Conservation (phyloP, 2,329 filamentous ascomycete species). For the Cercospora nicotianae region DNA sequence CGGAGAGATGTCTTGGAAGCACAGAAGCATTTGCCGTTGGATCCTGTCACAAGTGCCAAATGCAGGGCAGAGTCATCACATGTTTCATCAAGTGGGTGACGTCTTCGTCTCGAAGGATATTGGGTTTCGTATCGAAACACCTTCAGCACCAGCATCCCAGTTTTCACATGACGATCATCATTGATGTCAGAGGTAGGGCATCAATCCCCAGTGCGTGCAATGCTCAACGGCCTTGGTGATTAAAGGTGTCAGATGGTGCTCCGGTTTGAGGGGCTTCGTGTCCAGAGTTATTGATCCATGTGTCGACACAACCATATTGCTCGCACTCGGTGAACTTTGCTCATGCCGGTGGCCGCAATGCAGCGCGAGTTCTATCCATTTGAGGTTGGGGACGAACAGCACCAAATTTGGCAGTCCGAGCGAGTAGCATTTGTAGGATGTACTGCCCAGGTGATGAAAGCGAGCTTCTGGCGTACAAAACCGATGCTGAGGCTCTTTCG, state of each 20-base stretch:
- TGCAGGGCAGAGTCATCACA: neutral
- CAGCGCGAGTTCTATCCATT: neutral
- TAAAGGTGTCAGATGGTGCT: neutral
- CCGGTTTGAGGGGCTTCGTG: neutral
- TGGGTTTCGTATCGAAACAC: neutral
- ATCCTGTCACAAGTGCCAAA: neutral
- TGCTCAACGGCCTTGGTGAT: neutral
- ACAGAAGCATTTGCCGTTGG: neutral
- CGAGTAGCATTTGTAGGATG: neutral
- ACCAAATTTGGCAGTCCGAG: neutral
- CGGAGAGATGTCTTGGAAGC: neutral
- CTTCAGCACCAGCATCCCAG: neutral
- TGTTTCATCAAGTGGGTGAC: neutral
- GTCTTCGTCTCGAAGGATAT: neutral
- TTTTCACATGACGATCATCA: neutral
- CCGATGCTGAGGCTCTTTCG: neutral
- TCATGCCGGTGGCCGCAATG: neutral
- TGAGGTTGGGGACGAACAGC: neutral
- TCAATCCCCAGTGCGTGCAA: neutral
- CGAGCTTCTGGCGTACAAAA: neutral
- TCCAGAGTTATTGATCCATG: neutral
- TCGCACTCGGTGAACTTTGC: neutral
- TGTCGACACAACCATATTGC: neutral
- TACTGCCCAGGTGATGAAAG: neutral
- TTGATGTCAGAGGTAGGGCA: neutral